Base-by-base conservation (phyloP, 257 asterid genomes). In the Gentiana dahurica region DNA sequence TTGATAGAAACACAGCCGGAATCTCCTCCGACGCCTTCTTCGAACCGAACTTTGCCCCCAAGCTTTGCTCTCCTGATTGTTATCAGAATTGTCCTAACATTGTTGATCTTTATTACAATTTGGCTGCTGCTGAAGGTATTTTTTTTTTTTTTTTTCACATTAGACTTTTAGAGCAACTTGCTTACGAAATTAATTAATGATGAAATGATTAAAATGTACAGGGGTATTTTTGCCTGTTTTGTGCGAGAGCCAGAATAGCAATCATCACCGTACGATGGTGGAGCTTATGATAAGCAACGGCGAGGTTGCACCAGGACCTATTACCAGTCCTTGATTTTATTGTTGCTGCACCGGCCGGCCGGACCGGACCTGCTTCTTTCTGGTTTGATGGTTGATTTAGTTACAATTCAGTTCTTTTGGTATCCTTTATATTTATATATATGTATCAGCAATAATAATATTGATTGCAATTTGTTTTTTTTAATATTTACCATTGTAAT, bases 91-190 rank as follows among this genome's bases (percentile, higher is more conserved):
- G 95, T 69, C 80, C 85, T 51, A 85, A 85, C 71, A 71, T 89
- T 49, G 64, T 85, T n/a, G 87, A 83, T 68, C 95, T 88, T 32
- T 83, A 85, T 54, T 76, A 71, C 66, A 76, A 81, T 65, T 81
- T 88, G 32, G 95, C 97, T 41, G 78, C 83, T 32, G 97, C 79
- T 4, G 97, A 88, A 81, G 97, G 95, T 83, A 69, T 24, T 24
- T 24, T 24, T 24, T 0, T 24, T 24, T 24, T 24, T 0, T 24
- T 24, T 24, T 24, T 15, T 15, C 24, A 24, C 24, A 24, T 24
- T 24, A 24, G 1, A 24, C 24, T 24, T 24, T 24, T 24, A 24
- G 24, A 24, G 24, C 24, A 24, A 24, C 24, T 24, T 24, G 24
- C 24, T 24, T 24, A 24, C 24, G 24, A 24, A 24, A 24, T 12